These are phyloP conservation scores for Trifolium dubium DNA, from an alignment of 306 rosid species.

Conservation along the genomic window DNA sequence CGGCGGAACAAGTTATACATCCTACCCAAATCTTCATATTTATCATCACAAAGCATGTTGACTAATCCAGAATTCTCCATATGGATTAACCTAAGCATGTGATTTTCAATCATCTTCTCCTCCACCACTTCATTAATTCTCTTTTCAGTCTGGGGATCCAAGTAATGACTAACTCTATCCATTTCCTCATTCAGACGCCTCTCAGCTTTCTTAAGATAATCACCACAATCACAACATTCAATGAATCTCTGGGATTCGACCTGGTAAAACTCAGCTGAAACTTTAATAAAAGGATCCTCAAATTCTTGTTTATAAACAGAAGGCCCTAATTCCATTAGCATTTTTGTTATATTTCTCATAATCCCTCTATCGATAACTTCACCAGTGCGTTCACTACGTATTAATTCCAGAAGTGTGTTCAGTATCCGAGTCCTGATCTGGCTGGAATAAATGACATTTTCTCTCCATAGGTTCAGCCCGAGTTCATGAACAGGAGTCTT, in stretches of 20 bases:
- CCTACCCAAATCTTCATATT: constrained; percentile 84
- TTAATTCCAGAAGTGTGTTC: constrained; percentile 73
- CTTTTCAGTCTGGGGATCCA: constrained; percentile 77
- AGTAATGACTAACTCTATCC: constrained; percentile 88
- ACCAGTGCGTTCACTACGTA: constrained; percentile 76
- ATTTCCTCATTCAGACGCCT: constrained; percentile 90
- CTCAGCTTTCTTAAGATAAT: constrained; percentile 89
- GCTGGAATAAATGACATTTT: constrained; percentile 71
- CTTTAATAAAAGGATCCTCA: constrained; percentile 75
- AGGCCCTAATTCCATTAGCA: constrained; percentile 92
- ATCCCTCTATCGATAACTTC: constrained; percentile 89
- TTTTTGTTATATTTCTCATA: constrained; percentile 79
- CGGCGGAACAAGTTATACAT: constrained; percentile 91
- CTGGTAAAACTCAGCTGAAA: constrained; percentile 84
- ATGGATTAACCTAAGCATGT: constrained; percentile 87
- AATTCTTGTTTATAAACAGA: constrained; percentile 86
- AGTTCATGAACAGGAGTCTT: constrained; percentile 93
- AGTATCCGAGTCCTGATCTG: constrained; percentile 79
- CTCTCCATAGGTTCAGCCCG: constrained; percentile 95
- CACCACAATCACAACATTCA: constrained; percentile 93
- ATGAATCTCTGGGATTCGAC: constrained; percentile 84
- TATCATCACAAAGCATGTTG: constrained; percentile 84
- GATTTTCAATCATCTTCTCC: constrained; percentile 90
- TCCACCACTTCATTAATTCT: constrained; percentile 88
- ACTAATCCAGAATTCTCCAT: constrained; percentile 95